A percentile compares a stretch with the other conserved stretches of the same genome.
Conservation (phyloP, 1,284 basidiomycete species). For the Fomitopsis palustris region DNA sequence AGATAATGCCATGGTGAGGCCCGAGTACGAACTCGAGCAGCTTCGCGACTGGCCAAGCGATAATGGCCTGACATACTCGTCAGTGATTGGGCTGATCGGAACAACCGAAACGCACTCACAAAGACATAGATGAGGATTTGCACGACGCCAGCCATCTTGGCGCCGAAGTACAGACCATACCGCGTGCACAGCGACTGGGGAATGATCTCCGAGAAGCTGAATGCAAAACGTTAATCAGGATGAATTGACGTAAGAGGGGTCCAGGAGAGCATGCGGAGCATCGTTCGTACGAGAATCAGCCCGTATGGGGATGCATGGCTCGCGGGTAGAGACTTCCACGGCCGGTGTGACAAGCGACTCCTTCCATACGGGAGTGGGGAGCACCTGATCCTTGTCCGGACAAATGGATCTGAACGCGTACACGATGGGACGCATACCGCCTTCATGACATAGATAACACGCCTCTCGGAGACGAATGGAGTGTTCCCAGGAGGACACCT, state of each 20-base stretch:
- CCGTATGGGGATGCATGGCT: too few relatives aligned
- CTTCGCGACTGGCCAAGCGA: conserved; percentile 82
- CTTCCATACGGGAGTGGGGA: too few relatives aligned
- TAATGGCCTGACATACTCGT: conserved; percentile 46
- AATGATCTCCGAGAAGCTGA: conserved; percentile 87
- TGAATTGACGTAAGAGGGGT: background rate
- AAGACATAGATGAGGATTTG: conserved; percentile 65
- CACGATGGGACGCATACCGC: too few relatives aligned
- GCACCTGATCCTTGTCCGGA: too few relatives aligned
- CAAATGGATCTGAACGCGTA: too few relatives aligned
- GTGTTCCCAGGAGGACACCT: too few relatives aligned
- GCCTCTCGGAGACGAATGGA: too few relatives aligned
- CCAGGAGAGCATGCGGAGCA: too few relatives aligned
- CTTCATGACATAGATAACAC: too few relatives aligned
- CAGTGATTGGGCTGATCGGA: background rate
- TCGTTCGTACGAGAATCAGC: too few relatives aligned
- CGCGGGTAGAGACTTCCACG: too few relatives aligned
- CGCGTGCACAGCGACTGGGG: conserved; percentile 89
- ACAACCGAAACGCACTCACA: conserved; percentile 37
- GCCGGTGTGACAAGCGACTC: too few relatives aligned
- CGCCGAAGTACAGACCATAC: conserved; percentile 89
- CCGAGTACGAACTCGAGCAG: conserved; percentile 63
- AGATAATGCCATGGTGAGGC: conserved; percentile 59
- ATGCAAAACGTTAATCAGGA: background rate
- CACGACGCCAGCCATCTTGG: conserved; percentile 83